These are phyloP conservation scores for Eutrema yunnanense DNA, from an alignment of 345 rosid genomes.

Conservation along the genomic window DNA sequence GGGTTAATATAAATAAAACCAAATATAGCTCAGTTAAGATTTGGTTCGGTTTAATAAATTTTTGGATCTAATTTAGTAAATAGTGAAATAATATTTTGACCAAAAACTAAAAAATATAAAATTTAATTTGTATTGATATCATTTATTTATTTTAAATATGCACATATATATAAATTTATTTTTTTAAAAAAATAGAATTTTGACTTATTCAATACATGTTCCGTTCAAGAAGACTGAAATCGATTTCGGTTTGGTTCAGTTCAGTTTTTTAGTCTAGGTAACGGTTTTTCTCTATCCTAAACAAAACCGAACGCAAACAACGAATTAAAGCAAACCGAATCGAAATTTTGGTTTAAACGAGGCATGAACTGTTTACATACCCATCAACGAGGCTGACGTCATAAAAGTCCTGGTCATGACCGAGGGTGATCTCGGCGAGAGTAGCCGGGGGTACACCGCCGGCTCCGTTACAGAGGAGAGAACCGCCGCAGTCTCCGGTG, in stretches of 20 bases:
- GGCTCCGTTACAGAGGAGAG: slow-evolving; percentile 32
- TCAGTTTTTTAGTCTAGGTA: background rate
- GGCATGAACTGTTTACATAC: slow-evolving; percentile 4
- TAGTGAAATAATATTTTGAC: no score
- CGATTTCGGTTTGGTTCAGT: background rate
- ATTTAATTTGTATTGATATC: no score
- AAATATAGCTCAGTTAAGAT: no score
- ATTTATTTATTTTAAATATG: no score
- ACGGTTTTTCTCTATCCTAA: background rate
- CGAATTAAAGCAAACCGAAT: background rate
- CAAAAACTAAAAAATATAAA: no score
- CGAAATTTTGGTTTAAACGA: background rate
- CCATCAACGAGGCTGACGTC: slow-evolving; percentile 50
- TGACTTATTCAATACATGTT: background rate
- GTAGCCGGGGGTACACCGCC: slow-evolving; percentile 45
- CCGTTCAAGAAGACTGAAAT: background rate
- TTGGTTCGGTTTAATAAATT: no score
- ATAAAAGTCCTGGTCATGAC: slow-evolving; percentile 36
- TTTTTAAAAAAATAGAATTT: no score
- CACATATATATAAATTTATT: no score
- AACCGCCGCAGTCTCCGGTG: slow-evolving; percentile 42
- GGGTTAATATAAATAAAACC: no score
- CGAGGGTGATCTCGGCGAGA: slow-evolving; percentile 46
- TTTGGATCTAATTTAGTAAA: no score
- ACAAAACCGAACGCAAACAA: background rate